phyloP scores from a whole-genome alignment of 2,329 filamentous ascomycete species.

The Penicillium griseofulvum region DNA sequence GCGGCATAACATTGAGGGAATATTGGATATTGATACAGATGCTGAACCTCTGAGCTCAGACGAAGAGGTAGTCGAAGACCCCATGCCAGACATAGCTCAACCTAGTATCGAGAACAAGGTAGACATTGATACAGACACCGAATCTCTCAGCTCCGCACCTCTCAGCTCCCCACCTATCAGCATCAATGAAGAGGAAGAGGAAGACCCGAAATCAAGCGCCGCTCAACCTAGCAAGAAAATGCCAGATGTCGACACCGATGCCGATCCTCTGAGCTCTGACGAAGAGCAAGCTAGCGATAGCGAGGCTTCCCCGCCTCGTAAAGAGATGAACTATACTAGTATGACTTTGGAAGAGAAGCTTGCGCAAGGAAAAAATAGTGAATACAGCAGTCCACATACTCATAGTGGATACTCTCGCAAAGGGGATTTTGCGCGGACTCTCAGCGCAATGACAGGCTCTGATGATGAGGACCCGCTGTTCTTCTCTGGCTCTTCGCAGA shows the following conservation, averaged over 20 bases:
- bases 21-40: background rate
- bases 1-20: background rate
- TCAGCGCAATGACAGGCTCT: slow-evolving; percentile 13
- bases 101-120: background rate
- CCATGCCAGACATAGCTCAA: background rate
- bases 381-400: slow-evolving; percentile 8
- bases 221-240: background rate
- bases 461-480: slow-evolving; percentile 9
- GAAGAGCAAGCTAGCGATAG: slow-evolving; percentile 27
- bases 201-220: background rate
- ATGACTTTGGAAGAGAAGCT: slow-evolving; percentile 27
- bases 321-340: slow-evolving; percentile 2
- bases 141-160: slow-evolving; percentile 32
- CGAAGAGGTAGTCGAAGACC: slow-evolving; percentile 4
- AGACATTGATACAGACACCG: slow-evolving; percentile 34
- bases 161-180: background rate
- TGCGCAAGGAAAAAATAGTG: slow-evolving; percentile 3
- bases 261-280: slow-evolving; percentile 36
- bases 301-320: slow-evolving; percentile 5
- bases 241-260: slow-evolving; percentile 32
- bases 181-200: slow-evolving; percentile 25
- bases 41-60: background rate
- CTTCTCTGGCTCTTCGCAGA: slow-evolving; percentile 4
- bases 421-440: background rate
- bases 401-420: slow-evolving; percentile 6